phyloP scores from a whole-genome alignment of 768 basidiomycete species.

The Phanerochaete carnosa region DNA sequence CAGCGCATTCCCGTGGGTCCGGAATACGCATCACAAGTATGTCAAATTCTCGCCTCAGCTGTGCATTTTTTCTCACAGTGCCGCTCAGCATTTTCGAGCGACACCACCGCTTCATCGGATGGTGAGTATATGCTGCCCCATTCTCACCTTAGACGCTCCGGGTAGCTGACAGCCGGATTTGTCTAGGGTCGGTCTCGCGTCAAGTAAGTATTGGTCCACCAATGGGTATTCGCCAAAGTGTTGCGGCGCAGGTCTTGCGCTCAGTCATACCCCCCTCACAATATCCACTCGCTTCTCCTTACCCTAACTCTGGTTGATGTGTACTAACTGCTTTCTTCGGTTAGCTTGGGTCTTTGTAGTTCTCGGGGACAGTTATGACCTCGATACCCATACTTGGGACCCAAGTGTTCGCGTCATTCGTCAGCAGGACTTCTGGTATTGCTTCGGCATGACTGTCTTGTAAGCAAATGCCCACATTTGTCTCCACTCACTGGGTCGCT shows the following conservation, averaged over 20 bases:
- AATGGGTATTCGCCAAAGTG: slow-evolving; percentile 1
- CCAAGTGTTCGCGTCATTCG: slow-evolving; percentile 29
- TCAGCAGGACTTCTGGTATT: slow-evolving; percentile 43
- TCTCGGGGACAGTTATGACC: slow-evolving; percentile 36
- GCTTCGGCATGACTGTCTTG: slow-evolving; percentile 38
- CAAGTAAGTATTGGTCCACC: slow-evolving; percentile 22
- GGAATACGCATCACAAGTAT: slow-evolving; percentile 41
- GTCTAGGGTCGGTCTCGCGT: slow-evolving; percentile 28
- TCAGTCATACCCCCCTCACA: slow-evolving; percentile 4
- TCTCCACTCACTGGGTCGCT: background rate
- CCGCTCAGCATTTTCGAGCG: slow-evolving; percentile 36
- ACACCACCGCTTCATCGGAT: slow-evolving; percentile 42
- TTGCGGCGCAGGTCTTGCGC: background rate
- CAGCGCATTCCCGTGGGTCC: slow-evolving; percentile 41
- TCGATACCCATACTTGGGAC: slow-evolving; percentile 32
- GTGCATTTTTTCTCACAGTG: slow-evolving; percentile 13
- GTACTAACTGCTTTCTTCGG: slow-evolving; percentile 3
- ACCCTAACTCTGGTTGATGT: background rate
- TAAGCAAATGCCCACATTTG: slow-evolving; percentile 17
- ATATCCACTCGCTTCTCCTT: background rate
- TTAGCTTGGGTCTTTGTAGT: slow-evolving; percentile 40
- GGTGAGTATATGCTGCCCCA: slow-evolving; percentile 25
- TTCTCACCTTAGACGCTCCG: slow-evolving; percentile 14
- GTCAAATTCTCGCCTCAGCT: slow-evolving; percentile 9
- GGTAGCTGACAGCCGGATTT: slow-evolving; percentile 16